Evolutionary conservation across 2,329 filamentous ascomycete species (phyloP), one percentile per base, ranked within the genome.

Genomic region (Calonectria pseudoturangicola): DNA sequence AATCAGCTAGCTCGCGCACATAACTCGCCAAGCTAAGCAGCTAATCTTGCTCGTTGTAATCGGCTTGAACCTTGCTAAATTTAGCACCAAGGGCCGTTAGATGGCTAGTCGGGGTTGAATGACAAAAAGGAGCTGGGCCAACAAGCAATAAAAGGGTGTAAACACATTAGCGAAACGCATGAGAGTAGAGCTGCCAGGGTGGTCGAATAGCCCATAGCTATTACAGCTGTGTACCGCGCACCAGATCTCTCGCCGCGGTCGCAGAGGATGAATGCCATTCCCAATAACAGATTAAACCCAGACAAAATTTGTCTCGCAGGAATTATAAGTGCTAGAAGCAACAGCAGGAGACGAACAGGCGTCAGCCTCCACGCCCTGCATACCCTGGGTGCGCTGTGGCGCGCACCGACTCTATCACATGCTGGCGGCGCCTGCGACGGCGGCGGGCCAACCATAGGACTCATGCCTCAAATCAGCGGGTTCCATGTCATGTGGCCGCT

Each of bases 371-470:
- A 39, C 21, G 30, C 30, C 30, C 15, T 30, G 48, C 50, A 10
- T 56, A 30, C 50, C 21, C 48, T 51, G 48, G n/a, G 15, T 54
- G 54, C 27, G 48, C 47, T 68, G 65, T 68, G 65, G 70, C 65
- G 51, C 33, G 48, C 41, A 41, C 30, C 39, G 28, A 60, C 54
- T 48, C 21, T 64, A 62, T 72, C 65, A 72, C 70, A 72, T 68
- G 69, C 64, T 30, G 43, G 2, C 39, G 43, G 1, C 39, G 41
- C 41, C 51, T 30, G 28, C 30, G 39, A 30, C 36, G 36, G 54
- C 33, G 54, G 54, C 36, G 33, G 54, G 54, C 54, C 54, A 60
- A 41, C 54, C 54, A 60, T 41, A 8, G 54, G 54, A 60, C 21
- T 60, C 33, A 66, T 51, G 43, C 62, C 28, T 65, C 62, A 39